phyloP scores from a whole-genome alignment of 306 rosid species.

The Dalbergia cochinchinensis region DNA sequence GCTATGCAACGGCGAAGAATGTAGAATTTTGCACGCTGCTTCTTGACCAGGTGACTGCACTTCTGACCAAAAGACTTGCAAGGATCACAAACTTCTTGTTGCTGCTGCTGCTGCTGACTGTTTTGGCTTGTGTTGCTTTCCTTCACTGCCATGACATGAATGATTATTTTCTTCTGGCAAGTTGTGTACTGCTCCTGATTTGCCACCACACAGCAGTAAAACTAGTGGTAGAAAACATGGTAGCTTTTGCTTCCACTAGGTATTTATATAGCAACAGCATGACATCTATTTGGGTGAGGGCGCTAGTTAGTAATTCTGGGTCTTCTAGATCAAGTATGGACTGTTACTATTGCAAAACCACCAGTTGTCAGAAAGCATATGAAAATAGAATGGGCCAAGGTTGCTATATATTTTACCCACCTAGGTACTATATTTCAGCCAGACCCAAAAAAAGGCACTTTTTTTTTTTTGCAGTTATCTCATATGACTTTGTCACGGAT shows the following conservation, averaged over 20 bases:
- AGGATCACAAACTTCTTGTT: conserved; percentile 56
- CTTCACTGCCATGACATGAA: conserved; percentile 68
- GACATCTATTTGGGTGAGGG: conserved; percentile 31
- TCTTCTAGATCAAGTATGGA: conserved; percentile 63
- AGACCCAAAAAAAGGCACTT: background rate
- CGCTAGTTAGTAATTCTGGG: conserved; percentile 45
- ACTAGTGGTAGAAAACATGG: conserved; percentile 50
- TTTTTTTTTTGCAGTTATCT: background rate
- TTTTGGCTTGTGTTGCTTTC: conserved; percentile 55
- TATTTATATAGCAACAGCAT: conserved; percentile 44
- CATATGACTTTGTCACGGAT: background rate
- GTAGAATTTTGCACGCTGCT: conserved; percentile 87
- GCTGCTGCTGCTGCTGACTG: conserved; percentile 24
- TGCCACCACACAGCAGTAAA: conserved; percentile 49
- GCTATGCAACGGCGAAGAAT: conserved; percentile 87
- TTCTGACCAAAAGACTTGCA: conserved; percentile 79
- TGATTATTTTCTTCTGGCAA: conserved; percentile 25
- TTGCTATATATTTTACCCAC: conserved; percentile 46
- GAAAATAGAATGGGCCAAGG: conserved; percentile 65
- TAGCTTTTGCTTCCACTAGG: conserved; percentile 46
- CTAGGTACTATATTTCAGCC: conserved; percentile 21
- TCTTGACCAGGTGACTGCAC: conserved; percentile 84
- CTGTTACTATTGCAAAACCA: conserved; percentile 57
- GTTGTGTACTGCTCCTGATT: conserved; percentile 28
- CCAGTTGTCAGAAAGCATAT: conserved; percentile 63